Percentiles rank a stretch among this genome's conserved stretches.
Evolutionary conservation across 495 filamentous ascomycete genomes (phyloP).

Genomic region (Trichoderma gamsii): DNA sequence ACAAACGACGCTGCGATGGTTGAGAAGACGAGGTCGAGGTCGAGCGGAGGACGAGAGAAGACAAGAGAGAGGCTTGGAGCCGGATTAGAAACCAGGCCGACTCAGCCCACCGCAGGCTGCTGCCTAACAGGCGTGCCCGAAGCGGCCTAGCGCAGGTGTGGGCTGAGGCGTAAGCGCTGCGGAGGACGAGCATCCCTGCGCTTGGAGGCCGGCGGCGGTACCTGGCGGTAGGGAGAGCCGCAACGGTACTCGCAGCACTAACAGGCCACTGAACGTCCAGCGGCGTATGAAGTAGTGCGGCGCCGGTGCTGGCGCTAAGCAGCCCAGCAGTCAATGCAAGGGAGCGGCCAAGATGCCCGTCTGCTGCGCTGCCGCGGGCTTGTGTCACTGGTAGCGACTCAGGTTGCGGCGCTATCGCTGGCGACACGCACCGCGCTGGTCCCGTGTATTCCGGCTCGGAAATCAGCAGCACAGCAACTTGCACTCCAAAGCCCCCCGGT

Average conservation of each 20-base stretch:
- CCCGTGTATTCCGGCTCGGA: constrained; percentile 7
- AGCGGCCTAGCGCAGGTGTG: neutral
- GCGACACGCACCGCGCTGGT: neutral
- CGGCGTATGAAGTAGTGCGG: neutral
- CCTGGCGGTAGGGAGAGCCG: neutral
- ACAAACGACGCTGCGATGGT: neutral
- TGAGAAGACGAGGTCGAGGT: neutral
- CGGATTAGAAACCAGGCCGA: constrained; percentile 10
- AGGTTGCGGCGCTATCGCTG: neutral
- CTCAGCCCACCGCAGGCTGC: constrained; percentile 13
- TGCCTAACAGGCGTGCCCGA: neutral
- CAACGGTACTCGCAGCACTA: constrained; percentile 5
- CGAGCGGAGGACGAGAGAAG: neutral
- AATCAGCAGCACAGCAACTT: neutral
- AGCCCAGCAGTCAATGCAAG: neutral
- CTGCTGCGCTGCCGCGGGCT: too few relatives aligned
- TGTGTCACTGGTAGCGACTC: neutral
- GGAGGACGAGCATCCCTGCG: constrained; percentile 3
- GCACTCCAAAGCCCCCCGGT: neutral
- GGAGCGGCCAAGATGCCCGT: neutral
- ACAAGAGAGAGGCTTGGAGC: neutral
- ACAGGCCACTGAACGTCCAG: neutral
- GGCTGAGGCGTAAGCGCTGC: constrained; percentile 14
- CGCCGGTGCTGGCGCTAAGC: neutral
- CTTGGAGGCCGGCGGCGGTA: neutral